These are phyloP conservation scores for Cryptosporidium meleagridis DNA, from an alignment of 169 alveolate genomes.

Conservation along the genomic window DNA sequence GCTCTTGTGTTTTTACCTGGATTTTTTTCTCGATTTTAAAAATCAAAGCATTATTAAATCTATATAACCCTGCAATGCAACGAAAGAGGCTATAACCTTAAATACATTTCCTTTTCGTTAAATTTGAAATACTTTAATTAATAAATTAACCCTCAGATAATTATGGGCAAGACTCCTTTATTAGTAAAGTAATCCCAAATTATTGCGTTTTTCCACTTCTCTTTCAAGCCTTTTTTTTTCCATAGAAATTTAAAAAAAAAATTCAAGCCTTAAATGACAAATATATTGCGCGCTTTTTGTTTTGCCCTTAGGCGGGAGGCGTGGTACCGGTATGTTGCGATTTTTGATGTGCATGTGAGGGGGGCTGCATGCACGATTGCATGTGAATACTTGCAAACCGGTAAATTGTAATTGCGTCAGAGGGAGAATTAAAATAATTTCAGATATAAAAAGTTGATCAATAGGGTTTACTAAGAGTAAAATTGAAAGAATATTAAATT, in stretches of 20 bases:
- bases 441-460: not conserved
- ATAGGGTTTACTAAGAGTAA: not conserved
- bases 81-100: not conserved
- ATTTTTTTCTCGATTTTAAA: not conserved
- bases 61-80: not conserved
- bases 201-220: not conserved
- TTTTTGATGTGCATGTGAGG: not conserved
- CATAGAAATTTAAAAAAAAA: not conserved
- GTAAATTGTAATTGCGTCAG: not conserved
- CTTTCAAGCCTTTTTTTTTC: not conserved
- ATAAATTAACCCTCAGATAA: not conserved
- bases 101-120: not conserved
- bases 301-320: not conserved
- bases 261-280: not conserved
- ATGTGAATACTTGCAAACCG: not conserved
- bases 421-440: constrained; percentile 9
- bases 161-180: not conserved
- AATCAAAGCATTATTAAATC: not conserved
- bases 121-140: not conserved
- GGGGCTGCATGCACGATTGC: not conserved
- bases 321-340: not conserved
- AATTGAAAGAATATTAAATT: not conserved
- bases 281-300: not conserved
- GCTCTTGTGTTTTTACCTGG: not conserved
- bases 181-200: not conserved